Conservation (phyloP, 169 alveolate species). For the Blepharisma undulans region DNA sequence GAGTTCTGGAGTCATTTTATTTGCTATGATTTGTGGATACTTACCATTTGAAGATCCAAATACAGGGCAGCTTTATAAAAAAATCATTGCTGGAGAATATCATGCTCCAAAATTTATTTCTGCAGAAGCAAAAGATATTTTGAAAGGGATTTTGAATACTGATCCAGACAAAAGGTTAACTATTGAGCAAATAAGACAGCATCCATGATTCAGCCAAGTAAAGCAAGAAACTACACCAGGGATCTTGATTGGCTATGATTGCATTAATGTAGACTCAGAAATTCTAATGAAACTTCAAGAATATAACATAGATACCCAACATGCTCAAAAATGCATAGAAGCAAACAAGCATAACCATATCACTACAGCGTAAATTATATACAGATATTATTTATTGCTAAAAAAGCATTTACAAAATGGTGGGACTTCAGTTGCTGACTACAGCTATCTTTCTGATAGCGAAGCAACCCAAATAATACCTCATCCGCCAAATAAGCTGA, state of each 20-base stretch:
- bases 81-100: slow-evolving; percentile 88
- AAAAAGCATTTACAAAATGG: slow-evolving; percentile 68
- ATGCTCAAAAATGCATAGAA: slow-evolving; percentile 62
- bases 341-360: slow-evolving; percentile 78
- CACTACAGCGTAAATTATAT: slow-evolving; percentile 66
- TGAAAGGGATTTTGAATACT: slow-evolving; percentile 69
- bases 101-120: slow-evolving; percentile 89
- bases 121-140: slow-evolving; percentile 83
- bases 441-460: background rate
- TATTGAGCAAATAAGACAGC: slow-evolving; percentile 70
- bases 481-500: background rate
- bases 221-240: slow-evolving; percentile 52
- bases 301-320: slow-evolving; percentile 60
- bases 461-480: background rate
- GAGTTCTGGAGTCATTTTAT: slow-evolving; percentile 95
- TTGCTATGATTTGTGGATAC: slow-evolving; percentile 95
- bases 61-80: slow-evolving; percentile 84
- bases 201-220: slow-evolving; percentile 56
- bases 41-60: slow-evolving; percentile 95
- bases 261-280: slow-evolving; percentile 78
- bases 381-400: slow-evolving; percentile 63
- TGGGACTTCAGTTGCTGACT: slow-evolving; percentile 60
- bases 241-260: slow-evolving; percentile 76
- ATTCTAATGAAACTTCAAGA: slow-evolving; percentile 62
- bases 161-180: slow-evolving; percentile 76